These are phyloP conservation scores for Dendrobium chrysotoxum DNA, from an alignment of 106 monocot species.

Conservation along the genomic window DNA sequence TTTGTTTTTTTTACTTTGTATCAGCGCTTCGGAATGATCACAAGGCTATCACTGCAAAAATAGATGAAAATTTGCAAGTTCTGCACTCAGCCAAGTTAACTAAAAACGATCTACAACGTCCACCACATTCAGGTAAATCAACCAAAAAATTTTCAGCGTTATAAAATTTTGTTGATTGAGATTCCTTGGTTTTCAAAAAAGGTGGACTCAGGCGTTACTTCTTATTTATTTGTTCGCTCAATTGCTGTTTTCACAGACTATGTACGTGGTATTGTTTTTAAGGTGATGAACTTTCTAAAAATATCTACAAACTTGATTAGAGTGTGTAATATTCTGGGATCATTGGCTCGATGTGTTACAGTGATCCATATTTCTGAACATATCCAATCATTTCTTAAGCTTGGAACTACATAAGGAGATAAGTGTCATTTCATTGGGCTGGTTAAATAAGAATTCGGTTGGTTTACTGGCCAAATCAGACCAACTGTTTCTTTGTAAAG, in stretches of 20 bases:
- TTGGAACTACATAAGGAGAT: not conserved
- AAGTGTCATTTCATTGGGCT: not conserved
- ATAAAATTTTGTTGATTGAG: not conserved
- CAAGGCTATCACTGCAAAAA: conserved; percentile 38
- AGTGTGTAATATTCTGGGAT: not conserved
- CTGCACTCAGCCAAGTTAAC: conserved; percentile 39
- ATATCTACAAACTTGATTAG: not conserved
- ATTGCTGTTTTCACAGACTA: not conserved
- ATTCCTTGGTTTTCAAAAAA: not conserved
- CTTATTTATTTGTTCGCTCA: not conserved
- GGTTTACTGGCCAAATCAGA: not conserved
- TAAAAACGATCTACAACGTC: conserved; percentile 2
- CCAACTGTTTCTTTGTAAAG: not conserved
- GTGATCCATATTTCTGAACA: not conserved
- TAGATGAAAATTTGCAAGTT: conserved; percentile 44
- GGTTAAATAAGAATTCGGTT: not conserved
- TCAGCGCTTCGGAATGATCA: conserved; percentile 42
- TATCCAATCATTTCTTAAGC: not conserved
- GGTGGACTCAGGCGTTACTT: not conserved
- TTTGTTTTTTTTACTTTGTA: not conserved
- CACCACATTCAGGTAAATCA: conserved; percentile 19
- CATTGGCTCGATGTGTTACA: not conserved
- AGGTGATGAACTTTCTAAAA: not conserved
- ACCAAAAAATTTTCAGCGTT: not conserved
- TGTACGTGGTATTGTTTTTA: not conserved